These are phyloP conservation scores for Leptographium radiaticola DNA, from an alignment of 2,329 filamentous ascomycete species.

Conservation along the genomic window DNA sequence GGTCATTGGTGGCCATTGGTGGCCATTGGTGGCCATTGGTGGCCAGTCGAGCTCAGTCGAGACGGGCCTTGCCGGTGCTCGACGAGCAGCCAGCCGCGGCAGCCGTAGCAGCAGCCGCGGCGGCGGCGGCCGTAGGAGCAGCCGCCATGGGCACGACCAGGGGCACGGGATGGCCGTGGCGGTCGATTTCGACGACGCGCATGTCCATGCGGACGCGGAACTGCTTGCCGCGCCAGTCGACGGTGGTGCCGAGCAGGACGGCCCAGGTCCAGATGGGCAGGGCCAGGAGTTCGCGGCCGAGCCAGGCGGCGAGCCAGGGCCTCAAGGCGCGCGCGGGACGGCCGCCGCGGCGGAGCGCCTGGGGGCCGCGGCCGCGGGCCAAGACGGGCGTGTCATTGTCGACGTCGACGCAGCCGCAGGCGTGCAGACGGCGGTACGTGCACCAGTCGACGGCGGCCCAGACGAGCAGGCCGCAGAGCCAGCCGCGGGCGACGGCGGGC, in stretches of 20 bases:
- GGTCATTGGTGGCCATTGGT: no score
- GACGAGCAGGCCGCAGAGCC: conserved; percentile 46
- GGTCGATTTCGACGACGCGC: conserved; percentile 47
- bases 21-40: no score
- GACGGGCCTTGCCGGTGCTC: conserved; percentile 12
- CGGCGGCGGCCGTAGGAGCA: no score
- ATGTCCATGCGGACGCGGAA: conserved; percentile 80
- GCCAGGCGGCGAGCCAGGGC: conserved; percentile 71
- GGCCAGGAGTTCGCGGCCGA: conserved; percentile 70
- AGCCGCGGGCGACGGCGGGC: conserved; percentile 50
- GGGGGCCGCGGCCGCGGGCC: conserved; percentile 29
- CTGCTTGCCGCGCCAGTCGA: conserved; percentile 72
- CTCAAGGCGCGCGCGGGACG: conserved; percentile 41
- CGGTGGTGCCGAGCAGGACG: conserved; percentile 73
- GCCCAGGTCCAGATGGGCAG: conserved; percentile 86
- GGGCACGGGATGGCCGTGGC: not conserved
- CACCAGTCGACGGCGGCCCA: conserved; percentile 71
- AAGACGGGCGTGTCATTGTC: conserved; percentile 61
- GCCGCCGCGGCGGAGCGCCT: conserved; percentile 22
- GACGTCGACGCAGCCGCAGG: conserved; percentile 53
- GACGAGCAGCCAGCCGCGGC: not conserved
- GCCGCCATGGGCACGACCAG: not conserved
- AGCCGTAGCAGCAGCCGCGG: not conserved
- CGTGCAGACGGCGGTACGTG: conserved; percentile 63
- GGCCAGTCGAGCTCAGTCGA: no score